A percentile compares a stretch with the other conserved stretches of the same genome.
phyloP scores from a whole-genome alignment of 2,329 filamentous ascomycete genomes.

The Arachnomyces sp. region DNA sequence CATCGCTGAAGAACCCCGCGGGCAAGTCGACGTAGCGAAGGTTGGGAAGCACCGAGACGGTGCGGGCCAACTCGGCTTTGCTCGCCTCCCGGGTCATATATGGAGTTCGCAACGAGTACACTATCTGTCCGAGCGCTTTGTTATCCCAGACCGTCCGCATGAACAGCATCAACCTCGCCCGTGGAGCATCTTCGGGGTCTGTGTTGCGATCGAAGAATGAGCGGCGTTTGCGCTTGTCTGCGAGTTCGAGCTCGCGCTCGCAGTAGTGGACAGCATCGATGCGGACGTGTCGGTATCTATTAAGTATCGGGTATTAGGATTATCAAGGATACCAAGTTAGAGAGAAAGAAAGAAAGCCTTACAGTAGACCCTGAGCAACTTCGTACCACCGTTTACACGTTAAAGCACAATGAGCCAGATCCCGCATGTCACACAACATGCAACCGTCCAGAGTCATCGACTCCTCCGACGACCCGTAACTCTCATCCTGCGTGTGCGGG shows the following conservation, averaged over 20 bases:
- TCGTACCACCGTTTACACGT: conserved; percentile 65
- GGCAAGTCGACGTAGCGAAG: conserved; percentile 85
- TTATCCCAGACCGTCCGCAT: conserved; percentile 76
- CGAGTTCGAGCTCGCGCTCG: conserved; percentile 70
- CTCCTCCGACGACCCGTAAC: conserved; percentile 74
- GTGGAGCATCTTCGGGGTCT: conserved; percentile 70
- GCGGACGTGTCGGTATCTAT: conserved; percentile 77
- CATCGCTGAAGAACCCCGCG: conserved; percentile 76
- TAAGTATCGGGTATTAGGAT: conserved; percentile 3
- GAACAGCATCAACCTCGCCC: conserved; percentile 66
- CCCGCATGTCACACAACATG: conserved; percentile 88
- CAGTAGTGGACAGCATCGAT: conserved; percentile 96
- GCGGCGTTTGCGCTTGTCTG: conserved; percentile 67
- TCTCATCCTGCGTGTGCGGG: conserved; percentile 68
- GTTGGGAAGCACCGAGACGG: conserved; percentile 75
- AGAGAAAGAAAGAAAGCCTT: conserved; percentile 31
- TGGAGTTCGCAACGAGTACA: conserved; percentile 76
- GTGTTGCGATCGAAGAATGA: conserved; percentile 68
- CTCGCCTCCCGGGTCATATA: conserved; percentile 91
- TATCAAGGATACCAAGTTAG: background rate
- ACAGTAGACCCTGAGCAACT: conserved; percentile 54
- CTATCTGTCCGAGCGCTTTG: conserved; percentile 57
- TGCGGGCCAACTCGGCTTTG: conserved; percentile 74
- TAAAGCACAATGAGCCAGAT: conserved; percentile 69
- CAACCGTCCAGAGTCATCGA: conserved; percentile 71